Base-by-base conservation (phyloP, 2,329 filamentous ascomycete species). In the Cercospora brassicicola region DNA sequence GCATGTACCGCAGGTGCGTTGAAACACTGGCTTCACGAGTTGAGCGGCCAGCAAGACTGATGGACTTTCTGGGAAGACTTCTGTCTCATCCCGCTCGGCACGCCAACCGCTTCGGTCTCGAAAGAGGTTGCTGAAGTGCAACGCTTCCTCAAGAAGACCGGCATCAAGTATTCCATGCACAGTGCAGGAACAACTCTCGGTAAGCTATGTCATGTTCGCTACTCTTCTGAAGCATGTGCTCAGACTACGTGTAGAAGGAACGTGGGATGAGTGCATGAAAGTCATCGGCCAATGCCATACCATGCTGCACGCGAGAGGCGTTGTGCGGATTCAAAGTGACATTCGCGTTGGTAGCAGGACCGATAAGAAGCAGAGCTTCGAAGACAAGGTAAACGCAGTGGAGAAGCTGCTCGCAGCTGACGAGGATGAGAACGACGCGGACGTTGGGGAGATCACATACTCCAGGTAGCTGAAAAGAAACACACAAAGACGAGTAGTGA, bases 111-210 rank as follows among this genome's bases (percentile, higher is more conserved):
- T 2, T 83, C 81, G 7, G 83, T 85, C n/a, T 83, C 82, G 6
- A 79, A 81, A 64, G 91, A 98, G 78, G 89, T 99, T 31, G 94
- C 94, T 36, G 89, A 91, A 71, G 93, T 98, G 42, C 94, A 98
- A 82, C 88, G 90, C 66, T 85, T 98, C 39, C 86, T 99, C 75
- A 89, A 91, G 80, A 88, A 87, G 64, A 95, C 91, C 73, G 93
- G 93, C 1, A 80, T 98, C 70, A 89, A 88, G 71, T 94, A 94
- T 78, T 89, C 87, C 57, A 95, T 98, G 92, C 94, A 98, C 81
- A 94, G 92, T 28, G 94, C 93, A 2, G 95, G 94, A 11, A 97
- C 94, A 0, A 98, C 94, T 0, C 87, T 98, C 65, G 93, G 93
- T 95, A 83, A 67, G 89, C 11, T 1, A 23, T 51, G 18, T 15